A percentile compares a stretch with the other conserved stretches of the same genome.
Evolutionary conservation across 305 asterid species (phyloP).

Genomic region (Euphrasia arctica): DNA sequence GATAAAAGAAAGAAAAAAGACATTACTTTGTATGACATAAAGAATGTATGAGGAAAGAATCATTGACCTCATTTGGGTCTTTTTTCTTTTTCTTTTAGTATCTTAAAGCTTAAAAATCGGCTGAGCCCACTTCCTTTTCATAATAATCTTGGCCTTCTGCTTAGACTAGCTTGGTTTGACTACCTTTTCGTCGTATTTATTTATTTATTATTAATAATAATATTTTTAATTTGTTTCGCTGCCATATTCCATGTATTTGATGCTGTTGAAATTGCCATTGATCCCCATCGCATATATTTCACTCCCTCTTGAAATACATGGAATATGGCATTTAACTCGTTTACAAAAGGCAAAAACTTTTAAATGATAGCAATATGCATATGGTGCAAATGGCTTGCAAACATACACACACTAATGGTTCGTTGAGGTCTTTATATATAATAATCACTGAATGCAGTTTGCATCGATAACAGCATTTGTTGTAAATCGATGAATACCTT

Average conservation of each 20-base stretch:
- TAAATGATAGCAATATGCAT: neutral
- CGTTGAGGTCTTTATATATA: neutral
- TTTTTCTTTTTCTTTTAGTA: neutral
- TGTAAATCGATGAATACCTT: neutral
- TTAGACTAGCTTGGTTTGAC: no score
- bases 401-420: neutral
- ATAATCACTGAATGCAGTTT: neutral
- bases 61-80: neutral
- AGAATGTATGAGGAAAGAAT: neutral
- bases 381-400: neutral
- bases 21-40: neutral
- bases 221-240: neutral
- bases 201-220: neutral
- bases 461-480: neutral
- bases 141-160: no score
- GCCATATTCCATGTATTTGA: neutral
- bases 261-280: neutral
- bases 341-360: neutral
- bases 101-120: neutral
- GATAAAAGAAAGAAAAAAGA: neutral
- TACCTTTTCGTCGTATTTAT: neutral
- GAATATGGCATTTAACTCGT: neutral
- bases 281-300: neutral
- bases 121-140: neutral
- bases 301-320: neutral